Evolutionary conservation across 306 rosid species (phyloP), one percentile per base, ranked within the genome.

Genomic region (Herpetospermum pedunculosum): DNA sequence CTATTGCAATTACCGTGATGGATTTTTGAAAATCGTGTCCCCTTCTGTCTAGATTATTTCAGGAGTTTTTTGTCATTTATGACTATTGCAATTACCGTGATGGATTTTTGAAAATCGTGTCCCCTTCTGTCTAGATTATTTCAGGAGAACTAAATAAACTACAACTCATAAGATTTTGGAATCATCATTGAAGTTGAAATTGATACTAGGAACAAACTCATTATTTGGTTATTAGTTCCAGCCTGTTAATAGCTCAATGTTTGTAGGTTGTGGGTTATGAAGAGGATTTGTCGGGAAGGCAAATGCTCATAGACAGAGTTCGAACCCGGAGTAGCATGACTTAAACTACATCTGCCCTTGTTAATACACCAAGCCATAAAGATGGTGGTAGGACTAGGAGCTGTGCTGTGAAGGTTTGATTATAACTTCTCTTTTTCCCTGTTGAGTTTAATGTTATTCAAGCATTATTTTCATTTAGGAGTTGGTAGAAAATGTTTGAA

Each of bases 211-310:
- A 68, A 74, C 40, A 73, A 52, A 80, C 59, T 15, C 37, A 60
- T 78, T 50, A 62, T 44, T 78, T 64, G 72, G 73, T 64, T 64
- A 2, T 38, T 19, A 23, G 19, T 84, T 77, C n/a, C 38, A 44
- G 69, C 76, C 50, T 65, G 76, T 53, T 13, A 35, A 58, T 14
- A 35, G 34, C 49, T 82, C 40, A 69, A 79, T 44, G 13, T 62
- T 71, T 79, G 83, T 88, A 94, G 98, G 90, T 94, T 70, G 96
- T 88, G 72, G 74, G 92, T 79, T 88, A 86, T 37, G 98, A 94
- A 80, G 97, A 94, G 77, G 96, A 93, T 82, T 88, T 89, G 74
- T 85, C 96, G 4, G 98, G 98, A 80, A 84, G 96, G 82, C 94
- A 91, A 84, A 91, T 91, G 96, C 97, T 93, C 50, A 84, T 91